Percentiles rank a stretch among this genome's conserved stretches.
Conservation (phyloP, 1,284 basidiomycete genomes). For the Cystobasidium sp. region DNA sequence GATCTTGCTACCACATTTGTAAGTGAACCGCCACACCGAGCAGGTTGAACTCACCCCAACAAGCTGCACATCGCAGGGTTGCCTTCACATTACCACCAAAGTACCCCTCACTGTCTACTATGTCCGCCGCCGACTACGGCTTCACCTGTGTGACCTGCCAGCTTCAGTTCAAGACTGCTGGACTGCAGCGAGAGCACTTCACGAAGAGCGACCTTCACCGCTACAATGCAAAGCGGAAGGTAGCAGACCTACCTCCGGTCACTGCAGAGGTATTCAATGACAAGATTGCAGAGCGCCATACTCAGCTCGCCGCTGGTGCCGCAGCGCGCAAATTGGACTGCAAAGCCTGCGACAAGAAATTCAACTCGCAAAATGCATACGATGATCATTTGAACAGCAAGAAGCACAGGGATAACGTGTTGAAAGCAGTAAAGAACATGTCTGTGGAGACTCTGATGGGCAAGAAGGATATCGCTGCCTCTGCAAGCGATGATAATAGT, state of each 20-base stretch:
- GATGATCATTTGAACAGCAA: slow-evolving; percentile 84
- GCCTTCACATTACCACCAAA: not conserved
- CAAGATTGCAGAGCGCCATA: slow-evolving; percentile 80
- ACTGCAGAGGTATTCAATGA: slow-evolving; percentile 79
- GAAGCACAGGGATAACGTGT: slow-evolving; percentile 83
- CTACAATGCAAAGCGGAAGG: slow-evolving; percentile 97
- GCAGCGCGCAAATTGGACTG: slow-evolving; percentile 59
- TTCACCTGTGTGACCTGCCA: slow-evolving; percentile 93
- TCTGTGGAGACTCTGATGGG: slow-evolving; percentile 45
- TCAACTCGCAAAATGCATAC: slow-evolving; percentile 87
- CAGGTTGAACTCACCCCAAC: not conserved
- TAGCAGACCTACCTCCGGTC: slow-evolving; percentile 88
- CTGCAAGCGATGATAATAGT: not conserved
- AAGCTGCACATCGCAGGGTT: not conserved
- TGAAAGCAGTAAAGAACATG: slow-evolving; percentile 58
- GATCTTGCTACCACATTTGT: no score
- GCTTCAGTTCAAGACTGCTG: slow-evolving; percentile 82
- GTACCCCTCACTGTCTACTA: not conserved
- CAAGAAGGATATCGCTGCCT: not conserved
- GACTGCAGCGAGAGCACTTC: slow-evolving; percentile 89
- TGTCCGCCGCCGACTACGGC: slow-evolving; percentile 25
- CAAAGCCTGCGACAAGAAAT: slow-evolving; percentile 87
- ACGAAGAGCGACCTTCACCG: slow-evolving; percentile 75
- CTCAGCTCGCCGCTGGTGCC: slow-evolving; percentile 63
- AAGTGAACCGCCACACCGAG: no score